Percentiles rank a stretch among this genome's conserved stretches.
These are phyloP conservation scores for Trametes cingulata DNA, from an alignment of 768 basidiomycete species.

Conservation along the genomic window DNA sequence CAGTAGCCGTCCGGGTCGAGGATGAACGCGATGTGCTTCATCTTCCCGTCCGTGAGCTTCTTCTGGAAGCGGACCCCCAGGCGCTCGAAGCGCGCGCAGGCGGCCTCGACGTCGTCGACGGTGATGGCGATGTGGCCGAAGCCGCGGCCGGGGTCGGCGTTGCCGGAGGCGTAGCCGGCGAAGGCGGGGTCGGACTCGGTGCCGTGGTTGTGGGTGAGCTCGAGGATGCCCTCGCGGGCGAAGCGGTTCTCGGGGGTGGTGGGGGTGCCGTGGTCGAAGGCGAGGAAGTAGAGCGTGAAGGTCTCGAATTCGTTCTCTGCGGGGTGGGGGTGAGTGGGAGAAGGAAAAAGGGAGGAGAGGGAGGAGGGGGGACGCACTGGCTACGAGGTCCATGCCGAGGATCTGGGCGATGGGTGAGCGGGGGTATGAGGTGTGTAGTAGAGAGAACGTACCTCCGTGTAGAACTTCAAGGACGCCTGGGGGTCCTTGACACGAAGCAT, in stretches of 20 bases:
- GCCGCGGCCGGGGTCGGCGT: conserved; percentile 74
- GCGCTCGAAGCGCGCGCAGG: conserved; percentile 80
- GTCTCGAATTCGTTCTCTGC: conserved; percentile 55
- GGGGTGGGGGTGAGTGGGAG: not conserved
- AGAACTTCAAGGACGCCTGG: conserved; percentile 77
- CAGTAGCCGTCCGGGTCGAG: conserved; percentile 85
- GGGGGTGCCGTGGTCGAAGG: conserved; percentile 56
- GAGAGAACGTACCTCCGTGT: conserved; percentile 56
- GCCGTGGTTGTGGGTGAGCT: conserved; percentile 89
- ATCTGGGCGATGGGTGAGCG: conserved; percentile 19
- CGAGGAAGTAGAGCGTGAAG: conserved; percentile 87
- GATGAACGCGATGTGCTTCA: conserved; percentile 83
- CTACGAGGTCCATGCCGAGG: conserved; percentile 35
- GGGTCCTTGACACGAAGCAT: conserved; percentile 92
- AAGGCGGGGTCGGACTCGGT: conserved; percentile 80
- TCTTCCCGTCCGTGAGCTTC: conserved; percentile 79
- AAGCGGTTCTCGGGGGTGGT: conserved; percentile 24
- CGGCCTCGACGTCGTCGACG: conserved; percentile 78
- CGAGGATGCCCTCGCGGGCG: conserved; percentile 50
- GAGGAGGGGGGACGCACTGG: conserved; percentile 22
- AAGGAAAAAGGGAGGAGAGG: not conserved
- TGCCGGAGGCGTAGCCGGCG: conserved; percentile 84
- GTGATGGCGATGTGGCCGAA: conserved; percentile 91
- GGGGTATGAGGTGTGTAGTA: not conserved
- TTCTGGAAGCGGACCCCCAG: conserved; percentile 88